Evolutionary conservation across 1,284 basidiomycete genomes (phyloP), one percentile per base, ranked within the genome.

Genomic region (Takashimella tepidaria): DNA sequence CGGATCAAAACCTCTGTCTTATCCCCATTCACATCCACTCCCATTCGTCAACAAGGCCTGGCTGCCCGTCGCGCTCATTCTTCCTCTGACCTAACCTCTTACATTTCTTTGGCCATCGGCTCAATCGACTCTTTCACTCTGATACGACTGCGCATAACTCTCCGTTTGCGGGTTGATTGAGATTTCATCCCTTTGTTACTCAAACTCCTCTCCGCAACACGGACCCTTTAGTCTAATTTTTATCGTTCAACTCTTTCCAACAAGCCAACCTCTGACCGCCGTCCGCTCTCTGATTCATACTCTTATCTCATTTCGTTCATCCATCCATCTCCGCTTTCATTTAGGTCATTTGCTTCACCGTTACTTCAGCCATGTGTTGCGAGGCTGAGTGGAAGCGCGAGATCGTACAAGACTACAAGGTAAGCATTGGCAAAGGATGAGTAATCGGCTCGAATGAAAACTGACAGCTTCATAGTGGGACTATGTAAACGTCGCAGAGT

Each of bases 391-490:
- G 92, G 93, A 98, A 98, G 80, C 83, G 95, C 71, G 95, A 98
- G 80, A 84, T 89, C 66, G 93, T 98, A 45, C 90, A 89, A 54
- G 95, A 98, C 79, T 95, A 98, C 79, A 98, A 98, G 83, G 92
- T 92, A 59, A 49, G 79, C 57, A n/a, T 54, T 42, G 47, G 43
- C 44, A 26, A 47, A 41, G 40, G 19, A 37, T 3, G 47, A 41
- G 21, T 22, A 25, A 21, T 27, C 23, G 27, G 40, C 12, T 21
- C 13, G 20, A 23, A 54, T 56, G n/a, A 54, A 49, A 20, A n/a
- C n/a, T n/a, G n/a, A n/a, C n/a, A n/a, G n/a, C 20, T 23, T 12
- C 42, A 23, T 62, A 97, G 92, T 98, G 97, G 72, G 95, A 98
- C 80, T 98, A 97, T 73, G 84, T 98, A 72, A 91, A 97, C 74